Conservation (phyloP, 495 filamentous ascomycete genomes). For the Corynascus novoguineensis region DNA sequence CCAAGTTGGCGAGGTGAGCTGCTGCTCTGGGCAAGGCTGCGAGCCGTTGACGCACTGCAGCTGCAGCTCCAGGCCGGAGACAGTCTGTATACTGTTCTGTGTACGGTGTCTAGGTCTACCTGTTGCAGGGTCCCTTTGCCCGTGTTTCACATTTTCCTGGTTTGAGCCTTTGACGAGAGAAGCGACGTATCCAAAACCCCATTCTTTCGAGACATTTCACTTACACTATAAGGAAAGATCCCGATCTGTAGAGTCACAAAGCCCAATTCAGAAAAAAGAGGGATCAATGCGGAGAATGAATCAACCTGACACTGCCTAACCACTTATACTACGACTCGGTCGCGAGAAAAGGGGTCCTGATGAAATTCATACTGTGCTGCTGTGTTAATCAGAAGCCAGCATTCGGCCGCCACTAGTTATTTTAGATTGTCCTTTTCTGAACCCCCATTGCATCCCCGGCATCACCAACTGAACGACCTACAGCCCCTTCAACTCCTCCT, state of each 20-base stretch:
- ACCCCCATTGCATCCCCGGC: constrained; percentile 2
- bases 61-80: not conserved
- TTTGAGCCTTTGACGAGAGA: too few species aligned
- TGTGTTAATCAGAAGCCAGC: not conserved
- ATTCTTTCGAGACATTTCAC: too few species aligned
- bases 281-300: too few species aligned
- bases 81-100: not conserved
- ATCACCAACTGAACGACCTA: constrained; percentile 1
- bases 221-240: too few species aligned
- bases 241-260: too few species aligned
- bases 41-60: not conserved
- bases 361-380: not conserved
- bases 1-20: not conserved
- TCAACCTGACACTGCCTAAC: too few species aligned
- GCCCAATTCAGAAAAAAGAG: too few species aligned
- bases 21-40: not conserved
- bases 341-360: not conserved
- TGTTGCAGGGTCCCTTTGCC: too few species aligned
- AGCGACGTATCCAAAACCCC: too few species aligned
- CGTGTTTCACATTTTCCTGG: too few species aligned
- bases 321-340: too few species aligned
- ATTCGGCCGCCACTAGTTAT: constrained; percentile 9
- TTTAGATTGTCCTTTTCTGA: constrained; percentile 3
- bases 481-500: not conserved
- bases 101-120: not conserved